Conservation (phyloP, 768 basidiomycete species). For the Tephrocybe sp. region DNA sequence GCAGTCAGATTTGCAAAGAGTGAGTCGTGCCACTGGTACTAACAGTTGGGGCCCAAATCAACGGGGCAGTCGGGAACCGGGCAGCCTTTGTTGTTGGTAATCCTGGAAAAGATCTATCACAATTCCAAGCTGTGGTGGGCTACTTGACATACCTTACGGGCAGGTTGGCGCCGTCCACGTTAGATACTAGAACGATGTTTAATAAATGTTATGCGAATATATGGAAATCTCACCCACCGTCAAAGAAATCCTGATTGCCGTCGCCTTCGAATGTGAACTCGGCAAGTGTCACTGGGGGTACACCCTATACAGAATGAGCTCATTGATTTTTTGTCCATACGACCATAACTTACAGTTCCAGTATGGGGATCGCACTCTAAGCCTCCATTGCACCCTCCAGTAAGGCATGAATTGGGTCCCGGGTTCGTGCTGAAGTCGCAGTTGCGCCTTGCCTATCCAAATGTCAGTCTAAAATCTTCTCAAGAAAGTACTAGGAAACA, state of each 20-base stretch:
- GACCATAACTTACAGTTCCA: constrained; percentile 38
- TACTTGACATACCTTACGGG: neutral
- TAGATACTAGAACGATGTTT: neutral
- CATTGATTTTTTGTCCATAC: neutral
- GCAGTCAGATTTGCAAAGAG: no score
- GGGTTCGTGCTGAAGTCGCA: constrained; percentile 55
- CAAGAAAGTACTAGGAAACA: neutral
- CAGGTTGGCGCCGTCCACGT: neutral
- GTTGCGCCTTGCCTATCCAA: constrained; percentile 52
- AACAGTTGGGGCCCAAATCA: constrained; percentile 60
- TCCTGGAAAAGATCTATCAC: constrained; percentile 19
- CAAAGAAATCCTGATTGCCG: constrained; percentile 52
- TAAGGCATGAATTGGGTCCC: constrained; percentile 55
- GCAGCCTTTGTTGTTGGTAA: constrained; percentile 56
- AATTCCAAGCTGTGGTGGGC: no score
- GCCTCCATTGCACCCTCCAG: constrained; percentile 69
- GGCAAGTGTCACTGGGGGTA: constrained; percentile 64
- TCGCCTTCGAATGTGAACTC: constrained; percentile 55
- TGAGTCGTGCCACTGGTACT: no score
- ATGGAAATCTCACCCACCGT: constrained; percentile 40
- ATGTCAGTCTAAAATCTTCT: no score
- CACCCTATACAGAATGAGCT: constrained; percentile 33
- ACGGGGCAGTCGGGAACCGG: constrained; percentile 55
- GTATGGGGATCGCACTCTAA: constrained; percentile 47
- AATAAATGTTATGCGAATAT: no score